Conservation (phyloP, 73 alveolate genomes). For the Paraurostyla sp. region DNA sequence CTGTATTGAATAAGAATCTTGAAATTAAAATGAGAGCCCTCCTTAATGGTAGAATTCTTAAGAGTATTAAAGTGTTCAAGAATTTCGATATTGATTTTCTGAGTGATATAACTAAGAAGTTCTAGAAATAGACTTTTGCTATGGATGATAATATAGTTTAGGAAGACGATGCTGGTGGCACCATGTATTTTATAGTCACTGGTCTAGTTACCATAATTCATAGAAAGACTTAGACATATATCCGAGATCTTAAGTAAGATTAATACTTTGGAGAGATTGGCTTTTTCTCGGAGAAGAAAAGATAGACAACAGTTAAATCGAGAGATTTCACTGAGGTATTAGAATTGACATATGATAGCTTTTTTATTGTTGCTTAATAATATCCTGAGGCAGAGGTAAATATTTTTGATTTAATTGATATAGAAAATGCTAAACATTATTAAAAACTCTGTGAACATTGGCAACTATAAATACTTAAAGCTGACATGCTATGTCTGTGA, state of each 20-base stretch:
- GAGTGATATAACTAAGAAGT: slow-evolving; percentile 66
- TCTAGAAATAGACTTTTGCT: slow-evolving; percentile 80
- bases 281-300: slow-evolving; percentile 85
- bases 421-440: slow-evolving; percentile 64
- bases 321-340: slow-evolving; percentile 84
- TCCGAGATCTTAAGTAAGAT: slow-evolving; percentile 75
- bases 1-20: slow-evolving; percentile 76
- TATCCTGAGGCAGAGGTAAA: slow-evolving; percentile 77
- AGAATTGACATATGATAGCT: slow-evolving; percentile 71
- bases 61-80: slow-evolving; percentile 72
- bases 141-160: slow-evolving; percentile 87
- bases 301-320: slow-evolving; percentile 84
- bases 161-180: slow-evolving; percentile 82
- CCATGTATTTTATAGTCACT: slow-evolving; percentile 78
- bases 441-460: slow-evolving; percentile 60
- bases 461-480: slow-evolving; percentile 54
- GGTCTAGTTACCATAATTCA: slow-evolving; percentile 85
- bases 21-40: slow-evolving; percentile 75
- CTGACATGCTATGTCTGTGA: slow-evolving; percentile 85
- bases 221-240: slow-evolving; percentile 70
- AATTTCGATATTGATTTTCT: slow-evolving; percentile 74
- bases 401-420: not conserved
- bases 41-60: slow-evolving; percentile 78
- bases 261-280: slow-evolving; percentile 91
- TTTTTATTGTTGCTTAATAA: slow-evolving; percentile 56